Percentiles rank a stretch among this genome's conserved stretches.
These are phyloP conservation scores for Coprinopsis cinerea DNA, from an alignment of 768 basidiomycete genomes.

Conservation along the genomic window DNA sequence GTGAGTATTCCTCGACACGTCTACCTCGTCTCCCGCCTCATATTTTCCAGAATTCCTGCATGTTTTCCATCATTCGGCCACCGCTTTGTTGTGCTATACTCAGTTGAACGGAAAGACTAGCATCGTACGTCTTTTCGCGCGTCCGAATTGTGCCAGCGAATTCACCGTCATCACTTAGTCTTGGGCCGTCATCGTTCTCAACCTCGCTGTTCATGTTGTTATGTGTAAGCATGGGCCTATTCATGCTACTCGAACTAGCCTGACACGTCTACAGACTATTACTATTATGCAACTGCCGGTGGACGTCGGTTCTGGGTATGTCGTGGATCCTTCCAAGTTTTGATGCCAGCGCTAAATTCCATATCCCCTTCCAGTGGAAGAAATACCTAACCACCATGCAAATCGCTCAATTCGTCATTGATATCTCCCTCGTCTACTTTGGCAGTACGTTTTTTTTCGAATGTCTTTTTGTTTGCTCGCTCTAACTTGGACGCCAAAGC, in stretches of 20 bases:
- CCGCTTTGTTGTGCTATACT: slow-evolving; percentile 88
- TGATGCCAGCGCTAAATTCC: not conserved
- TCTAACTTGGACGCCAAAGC: slow-evolving; percentile 30
- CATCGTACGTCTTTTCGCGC: slow-evolving; percentile 53
- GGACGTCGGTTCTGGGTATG: slow-evolving; percentile 93
- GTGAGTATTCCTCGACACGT: slow-evolving; percentile 39
- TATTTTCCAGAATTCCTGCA: slow-evolving; percentile 78
- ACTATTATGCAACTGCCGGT: slow-evolving; percentile 97
- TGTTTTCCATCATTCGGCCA: slow-evolving; percentile 99
- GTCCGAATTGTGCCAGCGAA: slow-evolving; percentile 9
- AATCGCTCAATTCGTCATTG: slow-evolving; percentile 93
- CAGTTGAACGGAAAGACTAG: slow-evolving; percentile 94
- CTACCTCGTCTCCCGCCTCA: slow-evolving; percentile 6
- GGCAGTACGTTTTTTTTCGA: slow-evolving; percentile 75
- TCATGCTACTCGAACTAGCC: not conserved
- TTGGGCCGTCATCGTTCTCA: slow-evolving; percentile 91
- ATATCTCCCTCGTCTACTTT: slow-evolving; percentile 87
- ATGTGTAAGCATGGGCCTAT: slow-evolving; percentile 72
- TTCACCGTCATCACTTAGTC: slow-evolving; percentile 45
- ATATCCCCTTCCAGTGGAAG: slow-evolving; percentile 71
- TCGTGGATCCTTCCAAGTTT: not conserved
- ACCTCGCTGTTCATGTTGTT: slow-evolving; percentile 89
- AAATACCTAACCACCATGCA: slow-evolving; percentile 96
- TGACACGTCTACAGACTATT: slow-evolving; percentile 66
- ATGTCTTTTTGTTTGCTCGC: not conserved